These are phyloP conservation scores for Combretum micranthum DNA, from an alignment of 345 rosid species.

Conservation along the genomic window DNA sequence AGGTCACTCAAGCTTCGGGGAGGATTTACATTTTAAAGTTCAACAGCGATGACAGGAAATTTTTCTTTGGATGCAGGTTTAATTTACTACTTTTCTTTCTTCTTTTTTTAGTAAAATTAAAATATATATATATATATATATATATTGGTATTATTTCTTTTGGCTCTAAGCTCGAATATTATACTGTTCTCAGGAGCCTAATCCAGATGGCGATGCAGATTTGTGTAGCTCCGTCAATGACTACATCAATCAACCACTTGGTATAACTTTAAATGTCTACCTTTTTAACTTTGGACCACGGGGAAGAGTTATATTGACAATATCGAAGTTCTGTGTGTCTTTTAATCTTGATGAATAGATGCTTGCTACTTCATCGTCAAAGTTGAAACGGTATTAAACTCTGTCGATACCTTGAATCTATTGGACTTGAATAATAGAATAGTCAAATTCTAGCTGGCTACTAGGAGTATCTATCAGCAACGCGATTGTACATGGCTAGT, in stretches of 20 bases:
- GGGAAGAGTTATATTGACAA: too few species aligned
- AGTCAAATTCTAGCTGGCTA: too few species aligned
- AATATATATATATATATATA: neutral
- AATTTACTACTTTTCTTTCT: conserved; percentile 3
- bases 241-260: conserved; percentile 68
- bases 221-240: conserved; percentile 65
- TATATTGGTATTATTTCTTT: neutral
- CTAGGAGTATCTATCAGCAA: too few species aligned
- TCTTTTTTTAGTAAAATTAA: conserved; percentile 4
- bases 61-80: conserved; percentile 95
- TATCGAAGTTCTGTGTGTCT: too few species aligned
- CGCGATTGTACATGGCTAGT: too few species aligned
- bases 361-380: too few species aligned
- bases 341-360: too few species aligned
- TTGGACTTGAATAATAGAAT: too few species aligned
- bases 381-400: too few species aligned
- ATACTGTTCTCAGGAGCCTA: conserved; percentile 67
- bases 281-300: too few species aligned
- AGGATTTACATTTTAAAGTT: conserved; percentile 89
- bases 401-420: too few species aligned
- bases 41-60: conserved; percentile 76
- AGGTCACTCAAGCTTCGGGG: conserved; percentile 81
- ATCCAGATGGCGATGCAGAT: conserved; percentile 58
- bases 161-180: neutral
- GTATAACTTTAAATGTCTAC: conserved; percentile 17